Evolutionary conservation across 2,329 filamentous ascomycete species (phyloP), one percentile per base, ranked within the genome.

Genomic region (Neonectria faginata): DNA sequence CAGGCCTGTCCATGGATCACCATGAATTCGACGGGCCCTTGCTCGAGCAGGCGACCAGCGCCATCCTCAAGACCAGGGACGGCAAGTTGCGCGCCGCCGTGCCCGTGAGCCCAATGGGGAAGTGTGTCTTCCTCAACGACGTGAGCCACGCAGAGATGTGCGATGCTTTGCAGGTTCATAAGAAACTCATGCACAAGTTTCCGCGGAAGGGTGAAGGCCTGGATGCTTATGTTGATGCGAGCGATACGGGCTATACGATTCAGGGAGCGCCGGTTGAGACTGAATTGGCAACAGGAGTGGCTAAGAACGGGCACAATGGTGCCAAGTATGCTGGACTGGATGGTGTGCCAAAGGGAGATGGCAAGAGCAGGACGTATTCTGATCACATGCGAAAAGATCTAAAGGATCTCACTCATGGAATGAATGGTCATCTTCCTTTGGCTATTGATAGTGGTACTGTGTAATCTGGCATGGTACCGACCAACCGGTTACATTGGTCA

Each of bases 1-100:
- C 89, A 6, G 90, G 91, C 20, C 83, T 92, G 0, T 89, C 89
- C 20, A 92, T 92, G 83, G 90, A 92, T 65, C 90, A 92, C 72
- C 82, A 85, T 7, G 81, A 89, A 41, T 92, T 92, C 73, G 85
- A 91, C 69, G 88, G 89, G 58, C 82, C 86, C 0, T 83, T 92
- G 27, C 84, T 92, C 10, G 86, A 89, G 56, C 87, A 87, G 71
- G 90, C 84, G 2, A 92, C 90, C 1, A 80, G 86, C 14, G 90
- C 90, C 12, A 92, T 92, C 66, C 79, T 92, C 54, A 91, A 89
- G 81, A 92, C 90, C 0, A 84, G 91, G 12, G 90, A 92, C 67
- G 90, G 90, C 36, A 82, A 86, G 73, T 82, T 92, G 10, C 85
- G 90, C 42, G 88, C 89, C 36, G 89, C 90, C 4, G 89, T 92